Percentiles rank a stretch among this genome's conserved stretches.
Evolutionary conservation across 805 yeast genomes (phyloP).

Genomic region (Wickerhamomyces kurtzmanii): DNA sequence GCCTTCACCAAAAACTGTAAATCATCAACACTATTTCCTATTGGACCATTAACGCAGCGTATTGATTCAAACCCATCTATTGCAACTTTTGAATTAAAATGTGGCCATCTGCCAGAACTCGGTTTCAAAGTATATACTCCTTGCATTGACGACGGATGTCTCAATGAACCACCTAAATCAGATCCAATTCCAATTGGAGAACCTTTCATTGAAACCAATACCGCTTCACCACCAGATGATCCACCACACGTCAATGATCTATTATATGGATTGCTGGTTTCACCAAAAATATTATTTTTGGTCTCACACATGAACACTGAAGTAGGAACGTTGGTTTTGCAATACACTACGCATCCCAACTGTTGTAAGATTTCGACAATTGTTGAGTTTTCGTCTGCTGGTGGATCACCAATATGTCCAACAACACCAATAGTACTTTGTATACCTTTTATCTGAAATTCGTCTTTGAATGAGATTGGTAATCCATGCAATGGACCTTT

Average conservation of each 20-base stretch:
- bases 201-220: constrained; percentile 31
- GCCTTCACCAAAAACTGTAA: constrained; percentile 20
- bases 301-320: constrained; percentile 37
- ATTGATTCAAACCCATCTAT: constrained; percentile 28
- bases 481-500: constrained; percentile 60
- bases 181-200: constrained; percentile 37
- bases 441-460: constrained; percentile 26
- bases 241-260: constrained; percentile 33
- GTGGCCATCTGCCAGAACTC: constrained; percentile 30
- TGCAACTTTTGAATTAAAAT: constrained; percentile 21
- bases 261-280: constrained; percentile 32
- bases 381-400: constrained; percentile 20
- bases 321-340: constrained; percentile 40
- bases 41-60: constrained; percentile 34
- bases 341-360: constrained; percentile 40
- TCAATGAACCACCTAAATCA: constrained; percentile 40
- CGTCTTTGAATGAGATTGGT: constrained; percentile 49
- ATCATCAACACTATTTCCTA: constrained; percentile 23
- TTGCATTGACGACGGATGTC: constrained; percentile 34
- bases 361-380: constrained; percentile 27
- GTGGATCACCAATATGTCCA: constrained; percentile 23
- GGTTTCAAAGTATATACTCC: constrained; percentile 33
- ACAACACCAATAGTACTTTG: constrained; percentile 37
- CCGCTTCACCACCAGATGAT: constrained; percentile 44
- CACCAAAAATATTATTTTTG: constrained; percentile 30